Evolutionary conservation across 768 basidiomycete species (phyloP).

Genomic region (Vararia minispora): DNA sequence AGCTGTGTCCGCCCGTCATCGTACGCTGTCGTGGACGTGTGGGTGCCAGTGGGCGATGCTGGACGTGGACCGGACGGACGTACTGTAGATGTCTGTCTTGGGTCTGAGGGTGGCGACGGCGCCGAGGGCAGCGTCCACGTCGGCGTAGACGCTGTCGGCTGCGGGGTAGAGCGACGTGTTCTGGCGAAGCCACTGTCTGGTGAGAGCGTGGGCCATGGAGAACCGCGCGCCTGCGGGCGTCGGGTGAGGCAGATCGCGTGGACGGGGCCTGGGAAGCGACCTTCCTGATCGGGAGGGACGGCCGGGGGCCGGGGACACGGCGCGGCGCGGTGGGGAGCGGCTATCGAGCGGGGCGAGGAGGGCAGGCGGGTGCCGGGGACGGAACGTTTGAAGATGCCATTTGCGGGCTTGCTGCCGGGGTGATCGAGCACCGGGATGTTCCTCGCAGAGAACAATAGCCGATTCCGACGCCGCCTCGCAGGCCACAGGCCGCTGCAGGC

Average conservation of each 20-base stretch:
- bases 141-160: conserved; percentile 44
- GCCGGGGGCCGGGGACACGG: no score
- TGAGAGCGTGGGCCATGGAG: conserved; percentile 21
- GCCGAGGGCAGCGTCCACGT: conserved; percentile 50
- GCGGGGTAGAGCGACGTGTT: conserved; percentile 46
- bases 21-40: conserved; percentile 50
- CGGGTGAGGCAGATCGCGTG: neutral
- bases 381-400: neutral
- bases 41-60: conserved; percentile 11
- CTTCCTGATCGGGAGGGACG: no score
- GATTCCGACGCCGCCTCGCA: no score
- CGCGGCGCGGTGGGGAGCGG: neutral
- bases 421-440: no score
- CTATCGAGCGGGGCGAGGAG: neutral
- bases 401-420: no score
- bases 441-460: no score
- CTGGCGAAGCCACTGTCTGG: conserved; percentile 55
- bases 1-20: conserved; percentile 92
- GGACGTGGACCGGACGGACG: conserved; percentile 7
- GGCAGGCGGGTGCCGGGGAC: neutral
- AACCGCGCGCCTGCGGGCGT: conserved; percentile 16
- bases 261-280: no score
- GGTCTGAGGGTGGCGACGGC: conserved; percentile 51
- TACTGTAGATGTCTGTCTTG: conserved; percentile 75
- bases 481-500: no score